These are phyloP conservation scores for Fusarium illudens DNA, from an alignment of 2,329 filamentous ascomycete species.

Conservation along the genomic window DNA sequence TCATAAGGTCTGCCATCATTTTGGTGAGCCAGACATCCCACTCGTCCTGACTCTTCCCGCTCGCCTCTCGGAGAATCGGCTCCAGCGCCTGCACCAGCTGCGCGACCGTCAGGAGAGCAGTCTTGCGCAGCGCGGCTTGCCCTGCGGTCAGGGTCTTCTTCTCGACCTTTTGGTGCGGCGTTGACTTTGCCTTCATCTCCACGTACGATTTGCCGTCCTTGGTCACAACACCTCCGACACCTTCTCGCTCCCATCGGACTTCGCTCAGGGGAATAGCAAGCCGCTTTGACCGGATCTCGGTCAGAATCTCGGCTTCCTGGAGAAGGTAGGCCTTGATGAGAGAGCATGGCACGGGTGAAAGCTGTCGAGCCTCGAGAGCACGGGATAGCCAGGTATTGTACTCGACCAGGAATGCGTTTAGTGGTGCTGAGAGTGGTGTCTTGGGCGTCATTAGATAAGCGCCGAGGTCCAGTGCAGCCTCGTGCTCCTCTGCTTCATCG, in stretches of 20 bases:
- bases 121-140: conserved; percentile 78
- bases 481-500: conserved; percentile 62
- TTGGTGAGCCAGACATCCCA: conserved; percentile 90
- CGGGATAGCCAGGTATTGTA: conserved; percentile 85
- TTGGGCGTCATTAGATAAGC: conserved; percentile 85
- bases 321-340: conserved; percentile 78
- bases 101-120: conserved; percentile 82
- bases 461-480: conserved; percentile 73
- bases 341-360: conserved; percentile 81
- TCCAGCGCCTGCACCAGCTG: conserved; percentile 88
- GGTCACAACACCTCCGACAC: conserved; percentile 69
- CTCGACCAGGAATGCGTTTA: conserved; percentile 83
- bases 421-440: conserved; percentile 80
- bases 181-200: conserved; percentile 60
- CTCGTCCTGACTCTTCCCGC: conserved; percentile 87
- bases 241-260: conserved; percentile 86
- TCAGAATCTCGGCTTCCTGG: conserved; percentile 79
- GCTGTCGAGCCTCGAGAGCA: conserved; percentile 74
- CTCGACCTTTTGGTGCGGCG: conserved; percentile 47
- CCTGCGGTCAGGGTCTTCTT: conserved; percentile 68
- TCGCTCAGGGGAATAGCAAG: conserved; percentile 89
- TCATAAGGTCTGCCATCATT: conserved; percentile 85
- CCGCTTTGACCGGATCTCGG: conserved; percentile 75
- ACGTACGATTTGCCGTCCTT: conserved; percentile 69
- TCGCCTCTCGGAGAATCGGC: conserved; percentile 80